Base-by-base conservation (phyloP, 805 yeast species). In the Pichia sporocuriosa region DNA sequence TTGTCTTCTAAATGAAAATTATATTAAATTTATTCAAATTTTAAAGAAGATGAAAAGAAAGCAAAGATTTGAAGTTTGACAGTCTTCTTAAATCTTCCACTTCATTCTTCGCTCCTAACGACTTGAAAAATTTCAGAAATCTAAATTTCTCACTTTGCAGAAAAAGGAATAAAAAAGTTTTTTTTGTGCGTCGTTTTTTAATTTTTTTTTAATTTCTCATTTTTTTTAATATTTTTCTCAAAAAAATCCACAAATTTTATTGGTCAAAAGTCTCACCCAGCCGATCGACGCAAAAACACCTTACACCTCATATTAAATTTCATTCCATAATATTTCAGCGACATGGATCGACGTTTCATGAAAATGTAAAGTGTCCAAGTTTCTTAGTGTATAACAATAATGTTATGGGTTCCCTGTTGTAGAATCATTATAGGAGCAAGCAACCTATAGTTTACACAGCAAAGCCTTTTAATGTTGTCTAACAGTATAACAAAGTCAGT, bases 151-250 rank as follows among this genome's bases (percentile, higher is more conserved):
- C n/a, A n/a, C n/a, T n/a, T n/a, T n/a, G n/a, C n/a, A n/a, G n/a
- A n/a, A n/a, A n/a, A n/a, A n/a, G n/a, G n/a, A 12, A 12, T 26
- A n/a, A 34, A 25, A 6, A 17, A n/a, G n/a, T 26, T 35, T 20
- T 6, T 16, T n/a, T 34, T 40, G 40, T 41, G 48, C 45, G 45
- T 40, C 40, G 8, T 15, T 24, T 24, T 21, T n/a, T n/a, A n/a
- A n/a, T 20, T 16, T 35, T 26, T 13, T n/a, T 27, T 3, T 5
- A 26, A n/a, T 26, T 13, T 7, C 28, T 9, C 24, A 9, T 6
- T 9, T 23, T 23, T 9, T 7, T 9, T 11, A 26, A 11, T 6
- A 26, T 13, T n/a, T n/a, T n/a, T n/a, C n/a, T n/a, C n/a, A n/a
- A n/a, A n/a, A n/a, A n/a, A n/a, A n/a, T n/a, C n/a, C n/a, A n/a